Evolutionary conservation across 2,329 filamentous ascomycete genomes (phyloP).

Genomic region (Parastagonospora avenae): DNA sequence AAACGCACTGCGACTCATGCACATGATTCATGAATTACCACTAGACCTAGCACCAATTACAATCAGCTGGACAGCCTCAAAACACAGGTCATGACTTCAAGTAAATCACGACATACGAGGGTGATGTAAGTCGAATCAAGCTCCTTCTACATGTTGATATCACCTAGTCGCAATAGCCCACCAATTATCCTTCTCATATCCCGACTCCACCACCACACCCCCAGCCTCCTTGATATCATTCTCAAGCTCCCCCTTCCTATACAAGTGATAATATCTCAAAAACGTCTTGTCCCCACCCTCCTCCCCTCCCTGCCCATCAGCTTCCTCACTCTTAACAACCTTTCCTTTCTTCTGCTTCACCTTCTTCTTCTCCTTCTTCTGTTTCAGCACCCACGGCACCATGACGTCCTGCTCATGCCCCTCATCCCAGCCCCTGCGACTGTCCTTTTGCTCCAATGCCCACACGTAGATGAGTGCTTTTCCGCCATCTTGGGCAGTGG

Average conservation of each 20-base stretch:
- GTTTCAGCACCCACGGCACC: constrained; percentile 86
- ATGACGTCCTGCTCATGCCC: constrained; percentile 86
- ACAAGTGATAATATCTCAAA: constrained; percentile 94
- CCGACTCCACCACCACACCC: constrained; percentile 75
- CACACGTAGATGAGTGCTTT: constrained; percentile 86
- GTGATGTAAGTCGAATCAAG: too few species aligned
- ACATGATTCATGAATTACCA: too few species aligned
- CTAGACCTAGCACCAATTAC: too few species aligned
- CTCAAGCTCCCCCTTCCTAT: constrained; percentile 84
- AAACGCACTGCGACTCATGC: too few species aligned
- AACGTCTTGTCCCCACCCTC: constrained; percentile 63
- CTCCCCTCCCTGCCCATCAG: constrained; percentile 15
- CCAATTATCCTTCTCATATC: constrained; percentile 99
- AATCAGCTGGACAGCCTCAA: too few species aligned
- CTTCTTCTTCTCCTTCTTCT: constrained; percentile 44
- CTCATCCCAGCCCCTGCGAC: constrained; percentile 86
- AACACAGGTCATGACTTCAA: too few species aligned
- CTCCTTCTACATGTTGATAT: too few species aligned
- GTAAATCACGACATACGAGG: too few species aligned
- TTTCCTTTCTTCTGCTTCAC: constrained; percentile 21
- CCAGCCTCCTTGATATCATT: constrained; percentile 75
- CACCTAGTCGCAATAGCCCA: constrained; percentile 72
- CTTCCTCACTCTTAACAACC: constrained; percentile 10
- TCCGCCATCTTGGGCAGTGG: constrained; percentile 50
- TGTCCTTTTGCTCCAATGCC: constrained; percentile 89